Evolutionary conservation across 768 basidiomycete species (phyloP).

Genomic region (Podaxis carcinomalis): DNA sequence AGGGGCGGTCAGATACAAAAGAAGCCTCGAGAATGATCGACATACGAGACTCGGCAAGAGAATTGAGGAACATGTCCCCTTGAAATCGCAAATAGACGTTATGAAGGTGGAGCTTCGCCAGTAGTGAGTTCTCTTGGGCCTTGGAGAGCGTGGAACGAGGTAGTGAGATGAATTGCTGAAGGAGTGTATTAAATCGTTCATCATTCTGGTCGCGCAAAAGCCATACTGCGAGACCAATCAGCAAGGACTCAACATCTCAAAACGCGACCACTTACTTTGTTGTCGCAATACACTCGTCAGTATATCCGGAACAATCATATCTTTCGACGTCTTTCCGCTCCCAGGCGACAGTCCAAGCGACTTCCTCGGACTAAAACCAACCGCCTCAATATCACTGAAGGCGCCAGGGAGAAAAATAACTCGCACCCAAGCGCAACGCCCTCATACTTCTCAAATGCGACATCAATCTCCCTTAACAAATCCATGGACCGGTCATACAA

Average conservation of each 20-base stretch:
- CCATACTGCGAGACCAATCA: slow-evolving; percentile 46
- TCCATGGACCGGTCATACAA: slow-evolving; percentile 52
- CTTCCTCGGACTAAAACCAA: slow-evolving; percentile 33
- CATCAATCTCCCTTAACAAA: slow-evolving; percentile 61
- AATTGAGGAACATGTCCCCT: slow-evolving; percentile 86
- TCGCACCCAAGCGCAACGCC: slow-evolving; percentile 39
- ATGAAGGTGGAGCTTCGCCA: slow-evolving; percentile 76
- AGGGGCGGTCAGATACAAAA: not conserved
- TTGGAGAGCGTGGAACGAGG: slow-evolving; percentile 56
- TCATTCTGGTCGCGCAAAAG: slow-evolving; percentile 53
- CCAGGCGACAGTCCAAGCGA: slow-evolving; percentile 35
- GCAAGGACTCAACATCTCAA: not conserved
- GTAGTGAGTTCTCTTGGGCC: slow-evolving; percentile 69
- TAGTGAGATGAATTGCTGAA: slow-evolving; percentile 54
- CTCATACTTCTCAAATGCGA: slow-evolving; percentile 49
- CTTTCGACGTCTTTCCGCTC: slow-evolving; percentile 24
- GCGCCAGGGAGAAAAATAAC: not conserved
- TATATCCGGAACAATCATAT: slow-evolving; percentile 56
- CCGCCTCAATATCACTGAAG: not conserved
- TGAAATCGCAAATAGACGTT: slow-evolving; percentile 76
- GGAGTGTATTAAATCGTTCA: slow-evolving; percentile 45
- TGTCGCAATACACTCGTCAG: slow-evolving; percentile 60
- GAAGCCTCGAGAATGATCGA: slow-evolving; percentile 5
- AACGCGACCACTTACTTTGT: slow-evolving; percentile 47
- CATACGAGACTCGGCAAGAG: slow-evolving; percentile 87